Evolutionary conservation across 345 rosid genomes (phyloP), one percentile per base, ranked within the genome.

Genomic region (Raphanus sativus): DNA sequence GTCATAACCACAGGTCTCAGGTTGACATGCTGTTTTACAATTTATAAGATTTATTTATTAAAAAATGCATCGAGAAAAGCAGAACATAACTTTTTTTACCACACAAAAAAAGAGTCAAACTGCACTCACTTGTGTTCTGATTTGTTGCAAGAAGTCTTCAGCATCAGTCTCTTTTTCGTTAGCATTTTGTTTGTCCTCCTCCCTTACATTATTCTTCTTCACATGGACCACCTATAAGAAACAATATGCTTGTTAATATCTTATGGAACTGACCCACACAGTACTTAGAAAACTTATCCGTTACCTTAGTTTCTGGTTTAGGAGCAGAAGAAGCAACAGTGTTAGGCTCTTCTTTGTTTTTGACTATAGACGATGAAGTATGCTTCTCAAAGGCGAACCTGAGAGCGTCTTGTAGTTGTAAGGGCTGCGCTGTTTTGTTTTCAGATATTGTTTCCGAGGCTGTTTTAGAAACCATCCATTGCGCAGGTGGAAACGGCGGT

Each of bases 101-200:
- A 29, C 16, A 4, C 6, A 58, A 65, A 33, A 48, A 50, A 59
- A 17, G 17, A 73, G 62, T 32, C 32, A 48, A 11, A 56, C n/a
- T 55, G 65, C 75, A 83, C 97, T 87, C 82, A 92, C 99, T 85
- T 92, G 89, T 62, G 84, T 58, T 85, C 96, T 85, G 50, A 95
- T 95, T 84, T 92, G 99, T 63, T 86, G 89, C 73, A 89, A 86
- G 73, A 95, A 87, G 68, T 95, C 98, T 21, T 83, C 97, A 84
- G 84, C 88, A 62, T 86, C 94, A 26, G 84, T 92, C 75, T 69
- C 86, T 74, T 81, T 81, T 65, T 76, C 81, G 32, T 72, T 84
- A 73, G 76, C 56, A 67, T 45, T 75, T 75, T 63, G 83, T 71
- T 81, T 81, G 66, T 75, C 84, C 76, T 85, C 87, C 81, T 85